phyloP scores from a whole-genome alignment of 371 early-diverging fungal genomes.

The Mucor circinelloides region DNA sequence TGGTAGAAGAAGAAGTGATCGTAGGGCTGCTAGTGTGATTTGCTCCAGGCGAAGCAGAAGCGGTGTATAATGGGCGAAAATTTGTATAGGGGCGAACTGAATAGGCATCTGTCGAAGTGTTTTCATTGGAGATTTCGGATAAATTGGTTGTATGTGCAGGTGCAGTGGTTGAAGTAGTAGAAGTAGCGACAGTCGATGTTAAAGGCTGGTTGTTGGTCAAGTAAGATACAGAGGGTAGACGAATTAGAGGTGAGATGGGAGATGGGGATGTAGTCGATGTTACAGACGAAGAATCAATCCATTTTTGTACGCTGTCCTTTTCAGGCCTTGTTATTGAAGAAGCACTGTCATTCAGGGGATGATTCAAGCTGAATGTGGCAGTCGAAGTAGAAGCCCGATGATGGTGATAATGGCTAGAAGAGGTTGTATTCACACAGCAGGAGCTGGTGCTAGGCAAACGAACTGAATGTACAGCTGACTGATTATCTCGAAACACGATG shows the following conservation, averaged over 20 bases:
- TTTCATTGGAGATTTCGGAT: slow-evolving; percentile 7
- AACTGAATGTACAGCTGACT: slow-evolving; percentile 25
- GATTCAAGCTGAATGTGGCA: neutral
- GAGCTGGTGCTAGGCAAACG: slow-evolving; percentile 29
- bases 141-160: neutral
- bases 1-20: neutral
- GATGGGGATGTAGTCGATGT: slow-evolving; percentile 8
- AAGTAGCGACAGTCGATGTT: neutral
- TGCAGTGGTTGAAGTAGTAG: neutral
- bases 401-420: neutral
- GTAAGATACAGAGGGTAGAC: slow-evolving; percentile 34
- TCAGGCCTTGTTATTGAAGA: neutral
- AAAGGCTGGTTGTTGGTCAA: slow-evolving; percentile 15
- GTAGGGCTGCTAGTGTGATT: neutral
- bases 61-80: slow-evolving; percentile 26
- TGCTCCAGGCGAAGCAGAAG: neutral
- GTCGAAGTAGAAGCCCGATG: neutral
- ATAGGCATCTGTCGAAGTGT: slow-evolving; percentile 25
- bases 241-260: slow-evolving; percentile 17
- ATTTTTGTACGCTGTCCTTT: slow-evolving; percentile 24
- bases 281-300: slow-evolving; percentile 26
- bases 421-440: slow-evolving; percentile 17
- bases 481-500: slow-evolving; percentile 36
- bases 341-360: neutral
- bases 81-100: slow-evolving; percentile 39